phyloP scores from a whole-genome alignment of 768 basidiomycete genomes.

The Fistulinella prunicolor region DNA sequence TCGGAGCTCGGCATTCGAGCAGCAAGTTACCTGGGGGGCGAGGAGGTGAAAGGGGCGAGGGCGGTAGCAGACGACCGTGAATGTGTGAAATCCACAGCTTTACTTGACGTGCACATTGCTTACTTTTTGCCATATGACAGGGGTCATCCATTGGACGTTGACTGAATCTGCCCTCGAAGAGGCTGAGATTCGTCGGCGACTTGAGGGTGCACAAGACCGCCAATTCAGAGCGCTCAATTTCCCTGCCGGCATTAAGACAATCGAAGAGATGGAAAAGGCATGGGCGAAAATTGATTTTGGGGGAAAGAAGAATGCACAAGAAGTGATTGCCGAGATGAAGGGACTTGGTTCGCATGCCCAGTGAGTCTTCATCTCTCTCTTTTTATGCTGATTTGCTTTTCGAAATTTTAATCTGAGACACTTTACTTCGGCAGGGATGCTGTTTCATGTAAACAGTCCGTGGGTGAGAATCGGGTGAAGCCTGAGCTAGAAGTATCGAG shows the following conservation, averaged over 20 bases:
- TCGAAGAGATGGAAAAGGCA: constrained; percentile 26
- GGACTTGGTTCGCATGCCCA: not conserved
- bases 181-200: constrained; percentile 35
- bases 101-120: not conserved
- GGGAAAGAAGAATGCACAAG: constrained; percentile 4
- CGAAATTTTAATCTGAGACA: not conserved
- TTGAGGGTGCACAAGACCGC: constrained; percentile 37
- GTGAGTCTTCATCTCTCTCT: not conserved
- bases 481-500: not conserved
- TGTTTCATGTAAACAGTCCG: no score
- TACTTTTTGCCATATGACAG: constrained; percentile 34
- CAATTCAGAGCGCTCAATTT: constrained; percentile 46
- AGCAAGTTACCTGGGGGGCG: constrained; percentile 42
- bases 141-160: constrained; percentile 62
- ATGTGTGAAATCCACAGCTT: constrained; percentile 12
- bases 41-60: constrained; percentile 39
- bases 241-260: constrained; percentile 44
- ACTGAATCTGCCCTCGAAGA: constrained; percentile 35
- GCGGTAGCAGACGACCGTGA: constrained; percentile 18
- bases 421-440: not conserved
- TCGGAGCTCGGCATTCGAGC: constrained; percentile 55
- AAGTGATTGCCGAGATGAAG: constrained; percentile 3
- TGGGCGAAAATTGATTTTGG: constrained; percentile 35
- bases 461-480: not conserved
- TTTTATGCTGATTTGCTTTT: no score